Evolutionary conservation across 2,329 filamentous ascomycete species (phyloP), one percentile per base, ranked within the genome.

Genomic region (Drechslerella coelobrocha): DNA sequence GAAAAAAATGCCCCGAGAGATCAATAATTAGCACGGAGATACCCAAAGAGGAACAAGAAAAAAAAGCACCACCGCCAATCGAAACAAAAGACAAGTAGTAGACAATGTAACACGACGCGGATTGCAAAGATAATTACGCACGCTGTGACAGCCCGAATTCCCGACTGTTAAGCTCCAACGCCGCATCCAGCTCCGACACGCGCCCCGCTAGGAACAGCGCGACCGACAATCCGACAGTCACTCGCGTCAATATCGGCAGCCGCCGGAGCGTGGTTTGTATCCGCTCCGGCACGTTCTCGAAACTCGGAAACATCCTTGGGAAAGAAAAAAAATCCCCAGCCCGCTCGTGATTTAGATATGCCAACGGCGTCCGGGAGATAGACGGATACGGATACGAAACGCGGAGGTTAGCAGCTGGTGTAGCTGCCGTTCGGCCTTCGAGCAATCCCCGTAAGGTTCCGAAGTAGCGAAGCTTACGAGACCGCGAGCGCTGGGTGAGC

Each of bases 231-330:
- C 66, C 66, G 21, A 71, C 17, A 0, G 60, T 21, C 3, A 52
- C 66, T 7, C 66, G 59, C 4, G 66, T 71, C 24, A 71, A 53
- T 23, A 71, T 63, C 59, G 66, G 66, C 48, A 71, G 66, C 12
- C 59, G 53, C 37, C 66, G 66, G 37, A 71, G 23, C 21, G 66
- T 71, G 37, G 45, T 43, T n/a, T 27, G 43, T 48, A 71, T 21
- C 29, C 59, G 66, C 41, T 71, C 66, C 48, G 66, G 59, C 29
- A 63, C 27, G 47, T 63, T 63, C 26, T 59, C 47, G 6, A 71
- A 23, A 26, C 63, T 63, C 12, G 59, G 47, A 2, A 71, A 26
- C 66, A 71, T 71, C 34, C 17, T n/a, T 10, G 12, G 29, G 7
- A 12, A 7, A 12, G 6, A 34, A 34, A 34, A 7, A 12, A 12